Conservation (phyloP, 208 protist species). For the Chromosphaera perkinsii region DNA sequence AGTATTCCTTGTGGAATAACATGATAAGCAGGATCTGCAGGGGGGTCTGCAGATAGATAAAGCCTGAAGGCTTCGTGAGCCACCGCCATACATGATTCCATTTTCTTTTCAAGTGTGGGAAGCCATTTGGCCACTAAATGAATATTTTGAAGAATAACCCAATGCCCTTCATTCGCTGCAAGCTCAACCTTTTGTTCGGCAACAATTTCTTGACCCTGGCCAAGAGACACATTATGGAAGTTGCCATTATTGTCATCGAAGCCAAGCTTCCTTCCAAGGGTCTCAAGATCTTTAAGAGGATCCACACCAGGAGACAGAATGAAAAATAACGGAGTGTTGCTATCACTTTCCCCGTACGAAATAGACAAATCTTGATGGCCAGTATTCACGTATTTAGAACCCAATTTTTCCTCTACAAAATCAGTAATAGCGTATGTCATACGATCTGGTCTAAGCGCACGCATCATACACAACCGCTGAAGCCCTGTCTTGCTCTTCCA, state of each 20-base stretch:
- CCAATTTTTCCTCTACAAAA: too few species aligned
- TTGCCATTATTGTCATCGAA: conserved; percentile 87
- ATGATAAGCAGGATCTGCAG: too few species aligned
- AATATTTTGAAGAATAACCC: conserved; percentile 96
- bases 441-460: too few species aligned
- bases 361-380: too few species aligned
- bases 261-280: conserved; percentile 66
- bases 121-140: conserved; percentile 94
- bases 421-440: too few species aligned
- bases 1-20: too few species aligned
- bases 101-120: conserved; percentile 85
- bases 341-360: conserved; percentile 87
- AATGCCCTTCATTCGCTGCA: conserved; percentile 80
- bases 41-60: too few species aligned
- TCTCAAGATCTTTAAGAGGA: conserved; percentile 67
- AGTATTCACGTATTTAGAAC: too few species aligned
- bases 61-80: too few species aligned
- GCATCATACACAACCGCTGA: too few species aligned
- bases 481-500: too few species aligned
- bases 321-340: conserved; percentile 94
- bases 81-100: conserved; percentile 99
- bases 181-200: conserved; percentile 84
- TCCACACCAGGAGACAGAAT: conserved; percentile 97
- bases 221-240: conserved; percentile 91
- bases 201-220: too few species aligned